phyloP scores from a whole-genome alignment of 768 basidiomycete species.

The Lepiota brunneoincarnata region DNA sequence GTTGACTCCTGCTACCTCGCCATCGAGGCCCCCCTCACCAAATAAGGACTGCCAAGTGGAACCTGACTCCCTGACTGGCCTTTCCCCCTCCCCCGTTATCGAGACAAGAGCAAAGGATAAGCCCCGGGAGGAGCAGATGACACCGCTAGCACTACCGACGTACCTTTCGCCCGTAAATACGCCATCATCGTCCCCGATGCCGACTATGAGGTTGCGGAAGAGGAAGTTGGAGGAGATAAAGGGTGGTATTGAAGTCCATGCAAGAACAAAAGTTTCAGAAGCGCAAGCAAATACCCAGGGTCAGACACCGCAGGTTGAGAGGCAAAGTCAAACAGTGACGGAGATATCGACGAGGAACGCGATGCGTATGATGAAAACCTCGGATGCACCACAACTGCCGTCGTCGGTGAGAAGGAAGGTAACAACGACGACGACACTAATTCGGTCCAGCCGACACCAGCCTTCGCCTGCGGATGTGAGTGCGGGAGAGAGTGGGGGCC shows the following conservation, averaged over 20 bases:
- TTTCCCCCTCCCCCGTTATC: too few species aligned
- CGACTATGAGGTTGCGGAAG: conserved; percentile 3
- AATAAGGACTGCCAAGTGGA: too few species aligned
- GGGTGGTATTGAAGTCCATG: not conserved
- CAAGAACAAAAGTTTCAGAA: not conserved
- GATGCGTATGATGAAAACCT: not conserved
- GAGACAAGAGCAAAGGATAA: too few species aligned
- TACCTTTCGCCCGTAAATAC: conserved; percentile 10
- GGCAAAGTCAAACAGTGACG: not conserved
- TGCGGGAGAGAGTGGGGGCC: not conserved
- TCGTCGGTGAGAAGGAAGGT: not conserved
- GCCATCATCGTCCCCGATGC: not conserved
- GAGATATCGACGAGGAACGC: not conserved
- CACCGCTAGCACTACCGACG: not conserved
- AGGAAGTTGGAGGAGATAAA: conserved; percentile 6
- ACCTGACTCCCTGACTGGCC: too few species aligned
- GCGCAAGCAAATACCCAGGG: too few species aligned
- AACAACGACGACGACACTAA: too few species aligned
- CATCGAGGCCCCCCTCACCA: too few species aligned
- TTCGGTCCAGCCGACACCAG: not conserved
- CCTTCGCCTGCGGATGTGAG: not conserved
- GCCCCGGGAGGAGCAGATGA: not conserved
- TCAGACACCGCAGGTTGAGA: not conserved
- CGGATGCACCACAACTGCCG: not conserved
- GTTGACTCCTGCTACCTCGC: too few species aligned